Base-by-base conservation (phyloP, 75 land plant genomes). In the Sequoia sempervirens region DNA sequence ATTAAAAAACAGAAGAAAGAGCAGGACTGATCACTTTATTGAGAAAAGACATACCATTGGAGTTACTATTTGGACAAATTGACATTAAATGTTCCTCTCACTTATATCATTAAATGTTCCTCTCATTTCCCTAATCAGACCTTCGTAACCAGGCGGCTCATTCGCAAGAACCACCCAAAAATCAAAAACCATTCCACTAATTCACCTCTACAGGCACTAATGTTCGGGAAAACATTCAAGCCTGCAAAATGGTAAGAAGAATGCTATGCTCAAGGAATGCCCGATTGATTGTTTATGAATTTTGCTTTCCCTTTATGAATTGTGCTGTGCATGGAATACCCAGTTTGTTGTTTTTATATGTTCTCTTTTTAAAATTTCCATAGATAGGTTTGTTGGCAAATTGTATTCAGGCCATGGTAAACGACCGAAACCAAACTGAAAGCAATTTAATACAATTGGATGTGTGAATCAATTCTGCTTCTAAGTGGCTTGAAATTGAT, bases 171-270 rank as follows among this genome's bases (percentile, higher is more conserved):
- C 14, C 1, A 50, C 53, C 12, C 53, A 12, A 32, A 70, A 32
- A 32, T 69, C 36, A 37, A 30, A 32, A 70, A 32, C 3, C 73
- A 11, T 32, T 70, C 15, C 36, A 32, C 13, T 70, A 32, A 32
- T 70, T 30, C 4, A 70, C 36, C 30, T 70, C 36, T 30, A n/a
- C 47, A 20, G 28, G 14, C 0, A 43, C 1, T 45, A 32, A 78
- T 78, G 80, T 78, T 78, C 26, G 80, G 80, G 14, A 78, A n/a
- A 78, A 78, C 12, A 45, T 78, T 78, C 80, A 78, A 78, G 50
- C 28, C 80, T 45, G 50, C 50, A 78, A 78, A 78, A 78, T 78
- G 80, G 80, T 78, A 45, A 78, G 80, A 41, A 76, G 46, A 78
- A 20, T 36, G 26, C 6, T 26, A 45, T 78, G 2, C 45, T 45